phyloP scores from a whole-genome alignment of 2,329 filamentous ascomycete species.

The Chaetomiaceae sp. region DNA sequence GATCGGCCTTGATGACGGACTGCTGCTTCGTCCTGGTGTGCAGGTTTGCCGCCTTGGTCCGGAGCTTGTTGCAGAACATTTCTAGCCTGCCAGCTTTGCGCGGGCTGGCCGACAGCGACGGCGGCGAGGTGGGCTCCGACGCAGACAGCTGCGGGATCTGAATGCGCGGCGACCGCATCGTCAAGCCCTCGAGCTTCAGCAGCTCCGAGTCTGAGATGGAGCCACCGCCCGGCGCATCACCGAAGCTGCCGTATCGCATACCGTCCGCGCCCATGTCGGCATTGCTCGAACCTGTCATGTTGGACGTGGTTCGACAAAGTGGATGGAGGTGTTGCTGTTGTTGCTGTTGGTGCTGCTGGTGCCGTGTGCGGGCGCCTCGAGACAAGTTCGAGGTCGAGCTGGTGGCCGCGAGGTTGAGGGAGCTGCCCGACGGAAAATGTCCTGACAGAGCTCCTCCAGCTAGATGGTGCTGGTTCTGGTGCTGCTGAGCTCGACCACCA shows the following conservation, averaged over 20 bases:
- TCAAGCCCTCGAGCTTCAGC: constrained; percentile 29
- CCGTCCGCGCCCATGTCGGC: constrained; percentile 1
- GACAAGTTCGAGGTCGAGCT: background rate
- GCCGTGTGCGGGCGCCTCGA: background rate
- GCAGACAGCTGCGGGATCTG: constrained; percentile 16
- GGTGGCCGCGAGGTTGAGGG: background rate
- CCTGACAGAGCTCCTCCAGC: background rate
- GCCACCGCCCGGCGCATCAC: constrained; percentile 17
- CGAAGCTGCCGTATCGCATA: constrained; percentile 1
- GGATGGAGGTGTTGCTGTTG: constrained; percentile 1
- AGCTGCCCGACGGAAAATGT: background rate
- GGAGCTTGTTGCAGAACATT: constrained; percentile 28
- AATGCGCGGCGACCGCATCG: constrained; percentile 26
- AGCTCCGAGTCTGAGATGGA: constrained; percentile 30
- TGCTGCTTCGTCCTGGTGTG: constrained; percentile 10
- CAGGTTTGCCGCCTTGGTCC: constrained; percentile 24
- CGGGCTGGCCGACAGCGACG: constrained; percentile 18
- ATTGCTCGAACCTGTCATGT: constrained; percentile 1
- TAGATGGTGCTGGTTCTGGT: background rate
- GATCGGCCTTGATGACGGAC: background rate
- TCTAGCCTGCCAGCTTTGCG: constrained; percentile 27
- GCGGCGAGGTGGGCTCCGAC: constrained; percentile 20
- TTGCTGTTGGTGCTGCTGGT: background rate
- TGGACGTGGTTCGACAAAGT: constrained; percentile 2
- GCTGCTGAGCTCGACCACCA: background rate